phyloP scores from a whole-genome alignment of 345 rosid genomes.

The Euphorbia pulcherrima region DNA sequence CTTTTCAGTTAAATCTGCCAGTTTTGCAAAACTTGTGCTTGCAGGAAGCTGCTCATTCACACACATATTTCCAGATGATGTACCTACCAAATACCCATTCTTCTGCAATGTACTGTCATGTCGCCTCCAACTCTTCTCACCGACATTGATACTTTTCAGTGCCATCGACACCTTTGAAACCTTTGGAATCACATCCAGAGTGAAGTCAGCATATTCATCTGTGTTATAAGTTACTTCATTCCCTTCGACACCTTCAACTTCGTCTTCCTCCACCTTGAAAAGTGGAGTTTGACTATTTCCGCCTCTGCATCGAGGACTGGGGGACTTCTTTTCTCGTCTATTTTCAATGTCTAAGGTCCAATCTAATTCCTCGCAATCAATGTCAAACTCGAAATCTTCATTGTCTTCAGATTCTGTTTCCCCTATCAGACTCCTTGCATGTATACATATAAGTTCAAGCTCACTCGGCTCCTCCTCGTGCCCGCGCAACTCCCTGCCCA shows the following conservation, averaged over 20 bases:
- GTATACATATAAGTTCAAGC: slow-evolving; percentile 38
- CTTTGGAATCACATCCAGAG: slow-evolving; percentile 8
- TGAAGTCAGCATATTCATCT: slow-evolving; percentile 12
- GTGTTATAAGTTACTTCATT: slow-evolving; percentile 10
- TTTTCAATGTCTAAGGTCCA: slow-evolving; percentile 19
- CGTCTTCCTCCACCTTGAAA: slow-evolving; percentile 40
- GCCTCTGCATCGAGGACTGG: background rate
- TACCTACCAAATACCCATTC: slow-evolving; percentile 38
- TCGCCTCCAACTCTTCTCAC: slow-evolving; percentile 38
- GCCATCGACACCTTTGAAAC: slow-evolving; percentile 25
- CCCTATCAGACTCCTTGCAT: slow-evolving; percentile 29
- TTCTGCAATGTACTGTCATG: slow-evolving; percentile 27
- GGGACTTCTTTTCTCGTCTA: slow-evolving; percentile 3
- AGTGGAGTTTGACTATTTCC: slow-evolving; percentile 28
- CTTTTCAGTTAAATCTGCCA: slow-evolving; percentile 38
- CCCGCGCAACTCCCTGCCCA: slow-evolving; percentile 43
- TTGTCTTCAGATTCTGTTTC: slow-evolving; percentile 23
- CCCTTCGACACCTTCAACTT: slow-evolving; percentile 19
- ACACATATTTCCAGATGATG: slow-evolving; percentile 42
- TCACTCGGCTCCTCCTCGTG: slow-evolving; percentile 40
- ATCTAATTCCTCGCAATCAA: slow-evolving; percentile 35
- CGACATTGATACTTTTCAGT: slow-evolving; percentile 16
- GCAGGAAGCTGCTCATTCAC: slow-evolving; percentile 35
- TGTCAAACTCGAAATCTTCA: slow-evolving; percentile 38
- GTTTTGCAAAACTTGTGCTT: slow-evolving; percentile 32